These are phyloP conservation scores for Calendula officinalis DNA, from an alignment of 129 eudicot genomes.

Conservation along the genomic window DNA sequence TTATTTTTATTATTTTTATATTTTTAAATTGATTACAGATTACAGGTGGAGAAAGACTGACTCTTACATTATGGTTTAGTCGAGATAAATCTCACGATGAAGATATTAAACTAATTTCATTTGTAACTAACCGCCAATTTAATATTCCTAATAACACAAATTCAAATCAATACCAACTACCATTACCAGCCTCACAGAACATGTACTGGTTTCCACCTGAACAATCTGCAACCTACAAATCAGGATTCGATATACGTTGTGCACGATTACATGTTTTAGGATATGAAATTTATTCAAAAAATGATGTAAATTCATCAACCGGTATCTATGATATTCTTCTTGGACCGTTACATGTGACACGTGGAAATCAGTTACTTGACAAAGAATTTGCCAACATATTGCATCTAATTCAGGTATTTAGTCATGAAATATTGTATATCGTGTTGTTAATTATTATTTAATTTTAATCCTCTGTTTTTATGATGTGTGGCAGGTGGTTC, in stretches of 20 bases:
- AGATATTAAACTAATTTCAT: conserved; percentile 69
- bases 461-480: not conserved
- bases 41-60: conserved; percentile 73
- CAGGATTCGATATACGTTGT: conserved; percentile 76
- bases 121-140: conserved; percentile 35
- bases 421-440: not conserved
- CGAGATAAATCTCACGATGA: conserved; percentile 82
- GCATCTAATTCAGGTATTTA: conserved; percentile 84
- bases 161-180: conserved; percentile 28
- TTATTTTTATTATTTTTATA: not conserved
- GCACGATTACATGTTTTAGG: conserved; percentile 72
- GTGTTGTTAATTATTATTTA: too few relatives aligned
- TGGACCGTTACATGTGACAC: conserved; percentile 47
- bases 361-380: conserved; percentile 46
- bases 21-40: conserved; percentile 45
- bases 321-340: conserved; percentile 38
- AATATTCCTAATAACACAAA: conserved; percentile 7
- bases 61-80: conserved; percentile 90
- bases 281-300: conserved; percentile 46
- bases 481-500: conserved; percentile 61
- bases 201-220: conserved; percentile 99
- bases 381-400: conserved; percentile 59
- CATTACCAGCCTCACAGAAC: conserved; percentile 67
- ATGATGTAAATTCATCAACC: conserved; percentile 17
- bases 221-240: conserved; percentile 40